phyloP scores from a whole-genome alignment of 2,329 filamentous ascomycete species.

The Paraphaeosphaeria minitans region DNA sequence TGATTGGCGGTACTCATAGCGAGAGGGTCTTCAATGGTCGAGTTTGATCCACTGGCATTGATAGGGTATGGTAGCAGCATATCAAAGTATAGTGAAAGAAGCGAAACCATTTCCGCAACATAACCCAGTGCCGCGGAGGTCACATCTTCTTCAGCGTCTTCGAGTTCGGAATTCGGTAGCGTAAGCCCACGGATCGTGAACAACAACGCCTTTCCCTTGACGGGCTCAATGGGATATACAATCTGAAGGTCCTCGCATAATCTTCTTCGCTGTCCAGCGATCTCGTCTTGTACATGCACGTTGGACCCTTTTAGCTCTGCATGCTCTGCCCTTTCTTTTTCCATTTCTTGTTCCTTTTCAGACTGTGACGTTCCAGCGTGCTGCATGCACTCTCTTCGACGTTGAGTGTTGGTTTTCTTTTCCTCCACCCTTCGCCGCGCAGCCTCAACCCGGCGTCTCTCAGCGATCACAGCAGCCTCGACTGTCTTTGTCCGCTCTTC shows the following conservation, averaged over 20 bases:
- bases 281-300: slow-evolving; percentile 64
- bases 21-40: slow-evolving; percentile 77
- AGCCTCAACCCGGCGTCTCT: slow-evolving; percentile 68
- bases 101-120: slow-evolving; percentile 74
- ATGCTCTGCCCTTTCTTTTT: slow-evolving; percentile 54
- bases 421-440: slow-evolving; percentile 69
- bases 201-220: slow-evolving; percentile 66
- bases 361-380: slow-evolving; percentile 65
- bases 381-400: slow-evolving; percentile 70
- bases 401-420: slow-evolving; percentile 67
- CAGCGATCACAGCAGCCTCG: slow-evolving; percentile 61
- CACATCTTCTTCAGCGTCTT: slow-evolving; percentile 72
- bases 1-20: slow-evolving; percentile 48
- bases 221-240: slow-evolving; percentile 81
- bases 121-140: slow-evolving; percentile 83
- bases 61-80: slow-evolving; percentile 82
- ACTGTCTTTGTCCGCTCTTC: slow-evolving; percentile 52
- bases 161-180: slow-evolving; percentile 79
- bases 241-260: slow-evolving; percentile 81
- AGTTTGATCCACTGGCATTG: slow-evolving; percentile 72
- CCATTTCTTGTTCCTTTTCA: slow-evolving; percentile 64
- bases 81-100: slow-evolving; percentile 81
- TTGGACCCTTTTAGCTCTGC: slow-evolving; percentile 61
- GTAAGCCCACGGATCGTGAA: slow-evolving; percentile 83
- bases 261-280: slow-evolving; percentile 84